These are phyloP conservation scores for Corrigiola litoralis DNA, from an alignment of 179 eudicot species.

Conservation along the genomic window DNA sequence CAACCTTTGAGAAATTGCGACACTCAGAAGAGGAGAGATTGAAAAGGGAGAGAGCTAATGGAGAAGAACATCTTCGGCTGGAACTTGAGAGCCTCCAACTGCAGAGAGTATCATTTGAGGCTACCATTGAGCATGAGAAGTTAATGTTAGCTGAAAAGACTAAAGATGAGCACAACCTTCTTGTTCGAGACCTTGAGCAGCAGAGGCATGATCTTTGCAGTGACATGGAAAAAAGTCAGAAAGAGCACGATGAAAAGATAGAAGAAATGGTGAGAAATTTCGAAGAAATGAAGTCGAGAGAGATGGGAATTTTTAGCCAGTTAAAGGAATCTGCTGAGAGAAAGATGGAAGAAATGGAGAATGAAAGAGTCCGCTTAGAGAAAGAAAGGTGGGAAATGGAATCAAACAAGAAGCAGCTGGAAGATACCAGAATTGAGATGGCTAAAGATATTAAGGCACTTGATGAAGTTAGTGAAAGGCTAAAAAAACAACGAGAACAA, in stretches of 20 bases:
- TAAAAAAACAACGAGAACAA: slow-evolving; percentile 59
- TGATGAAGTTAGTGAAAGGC: slow-evolving; percentile 55
- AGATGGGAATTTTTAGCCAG: slow-evolving; percentile 32
- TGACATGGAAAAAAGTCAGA: slow-evolving; percentile 46
- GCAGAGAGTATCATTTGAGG: slow-evolving; percentile 72
- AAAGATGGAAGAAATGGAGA: slow-evolving; percentile 51
- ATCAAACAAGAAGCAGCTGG: slow-evolving; percentile 52
- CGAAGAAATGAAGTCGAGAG: slow-evolving; percentile 49
- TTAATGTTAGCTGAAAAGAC: slow-evolving; percentile 48
- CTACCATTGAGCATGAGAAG: slow-evolving; percentile 60
- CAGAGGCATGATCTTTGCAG: slow-evolving; percentile 47
- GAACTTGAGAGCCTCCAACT: slow-evolving; percentile 47
- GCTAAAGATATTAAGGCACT: slow-evolving; percentile 68
- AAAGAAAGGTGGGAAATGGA: slow-evolving; percentile 56
- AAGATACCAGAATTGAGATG: slow-evolving; percentile 63
- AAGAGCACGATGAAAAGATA: slow-evolving; percentile 46
- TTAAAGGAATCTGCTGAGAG: slow-evolving; percentile 47
- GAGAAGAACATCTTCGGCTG: slow-evolving; percentile 37
- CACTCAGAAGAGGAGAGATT: slow-evolving; percentile 50
- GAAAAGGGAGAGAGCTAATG: slow-evolving; percentile 45
- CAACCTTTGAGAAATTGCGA: slow-evolving; percentile 41
- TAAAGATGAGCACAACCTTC: slow-evolving; percentile 38
- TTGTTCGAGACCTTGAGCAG: slow-evolving; percentile 59
- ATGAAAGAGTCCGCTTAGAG: slow-evolving; percentile 42
- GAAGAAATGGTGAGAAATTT: slow-evolving; percentile 57